Evolutionary conservation across 75 land plant genomes (phyloP).

Genomic region (Azolla pinnata): DNA sequence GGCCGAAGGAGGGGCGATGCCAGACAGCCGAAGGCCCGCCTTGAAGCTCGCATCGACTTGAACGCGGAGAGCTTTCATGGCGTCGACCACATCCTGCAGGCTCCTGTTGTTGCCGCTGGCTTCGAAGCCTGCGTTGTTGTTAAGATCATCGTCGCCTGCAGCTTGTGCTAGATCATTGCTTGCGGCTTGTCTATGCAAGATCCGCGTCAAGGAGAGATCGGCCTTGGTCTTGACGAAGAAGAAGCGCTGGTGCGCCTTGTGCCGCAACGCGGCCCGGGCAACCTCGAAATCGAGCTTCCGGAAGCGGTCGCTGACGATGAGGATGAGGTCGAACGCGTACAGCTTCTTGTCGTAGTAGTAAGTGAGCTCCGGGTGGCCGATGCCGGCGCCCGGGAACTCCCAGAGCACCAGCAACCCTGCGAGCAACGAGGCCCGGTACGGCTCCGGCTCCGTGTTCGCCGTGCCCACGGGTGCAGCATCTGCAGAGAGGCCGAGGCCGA

Average conservation of each 20-base stretch:
- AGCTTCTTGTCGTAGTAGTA: not conserved
- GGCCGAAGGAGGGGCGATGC: not conserved
- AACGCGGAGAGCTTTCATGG: not conserved
- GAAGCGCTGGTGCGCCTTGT: not conserved
- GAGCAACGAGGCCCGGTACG: not conserved
- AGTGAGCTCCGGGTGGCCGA: not conserved
- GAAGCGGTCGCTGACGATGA: slow-evolving; percentile 1
- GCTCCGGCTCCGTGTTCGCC: not conserved
- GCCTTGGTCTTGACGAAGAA: not conserved
- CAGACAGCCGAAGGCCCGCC: not conserved
- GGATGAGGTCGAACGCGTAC: not conserved
- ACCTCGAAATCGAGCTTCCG: not conserved
- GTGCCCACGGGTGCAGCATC: not conserved
- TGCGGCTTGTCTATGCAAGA: not conserved
- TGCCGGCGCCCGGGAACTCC: not conserved
- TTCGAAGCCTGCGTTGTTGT: not conserved
- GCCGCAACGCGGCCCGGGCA: not conserved
- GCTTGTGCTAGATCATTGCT: not conserved
- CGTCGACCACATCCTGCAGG: not conserved
- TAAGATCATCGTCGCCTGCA: not conserved
- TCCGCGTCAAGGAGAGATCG: not conserved
- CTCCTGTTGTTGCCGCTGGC: not conserved
- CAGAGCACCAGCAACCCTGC: not conserved
- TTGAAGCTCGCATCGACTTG: not conserved
- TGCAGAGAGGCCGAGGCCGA: no score